Evolutionary conservation across 257 asterid genomes (phyloP), one percentile per base, ranked within the genome.

Genomic region (Nicotiana tabacum): DNA sequence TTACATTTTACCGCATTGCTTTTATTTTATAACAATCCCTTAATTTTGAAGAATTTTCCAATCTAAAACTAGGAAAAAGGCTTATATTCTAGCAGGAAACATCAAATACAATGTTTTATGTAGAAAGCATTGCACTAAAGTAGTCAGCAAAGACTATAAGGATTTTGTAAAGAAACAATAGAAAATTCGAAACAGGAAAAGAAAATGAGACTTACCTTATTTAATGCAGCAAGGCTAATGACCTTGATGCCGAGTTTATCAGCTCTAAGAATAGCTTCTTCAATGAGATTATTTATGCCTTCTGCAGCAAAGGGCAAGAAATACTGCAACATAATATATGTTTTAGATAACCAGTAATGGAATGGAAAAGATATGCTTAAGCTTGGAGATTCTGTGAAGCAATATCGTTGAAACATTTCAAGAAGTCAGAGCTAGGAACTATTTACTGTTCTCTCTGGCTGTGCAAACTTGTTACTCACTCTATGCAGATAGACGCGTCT

Each of bases 181-280:
- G 43, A 51, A 57, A 33, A 33, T 57, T 13, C 69, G 76, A 70
- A 56, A 77, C 64, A 55, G 76, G 32, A 62, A 60, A 77, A 55
- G 48, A 27, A 86, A 82, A 62, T 43, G 77, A 53, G 76, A 83
- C 82, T 77, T 15, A 90, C 99, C 97, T 96, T 96, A 69, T 96
- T 94, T 57, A 96, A 83, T 21, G 98, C 98, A 66, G 99, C 99
- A 61, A 96, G 99, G 90, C 97, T 94, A 30, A 94, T 90, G 84
- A 96, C 98, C 91, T 96, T 90, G 55, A 94, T 94, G 32, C 99
- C 98, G 70, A 94, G 88, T 86, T 81, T 93, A 68, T 96, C 96
- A 67, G 99, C 99, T 81, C 83, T 89, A n/a, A 96, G 93, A 85
- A 96, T 94, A 35, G 99, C 98, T 39, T 93, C 97, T 88, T 94